Evolutionary conservation across 768 basidiomycete genomes (phyloP).

Genomic region (Psilocybe cyanescens): DNA sequence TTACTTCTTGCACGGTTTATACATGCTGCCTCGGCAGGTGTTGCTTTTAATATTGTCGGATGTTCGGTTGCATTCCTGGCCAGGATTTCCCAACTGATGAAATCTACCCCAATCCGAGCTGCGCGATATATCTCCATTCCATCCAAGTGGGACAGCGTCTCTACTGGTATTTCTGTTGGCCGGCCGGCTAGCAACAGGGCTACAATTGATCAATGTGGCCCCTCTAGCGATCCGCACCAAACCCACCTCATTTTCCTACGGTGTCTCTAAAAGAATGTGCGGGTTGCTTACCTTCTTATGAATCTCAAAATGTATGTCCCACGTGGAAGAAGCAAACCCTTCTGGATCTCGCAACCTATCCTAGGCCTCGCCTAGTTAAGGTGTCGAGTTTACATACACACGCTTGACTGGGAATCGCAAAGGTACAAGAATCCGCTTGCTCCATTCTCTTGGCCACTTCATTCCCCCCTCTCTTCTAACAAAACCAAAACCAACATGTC

Average conservation of each 20-base stretch:
- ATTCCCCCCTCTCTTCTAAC: constrained; percentile 14
- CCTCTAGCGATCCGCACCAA: constrained; percentile 44
- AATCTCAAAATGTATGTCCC: constrained; percentile 31
- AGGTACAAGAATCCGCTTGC: constrained; percentile 20
- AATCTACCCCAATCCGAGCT: background rate
- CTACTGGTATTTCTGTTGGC: background rate
- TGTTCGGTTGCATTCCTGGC: constrained; percentile 1
- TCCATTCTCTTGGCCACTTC: constrained; percentile 9
- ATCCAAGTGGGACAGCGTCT: no score
- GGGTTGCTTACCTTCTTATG: constrained; percentile 21
- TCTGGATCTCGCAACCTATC: constrained; percentile 26
- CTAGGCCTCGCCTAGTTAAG: constrained; percentile 25
- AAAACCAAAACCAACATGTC: constrained; percentile 27
- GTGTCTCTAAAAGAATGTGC: constrained; percentile 30
- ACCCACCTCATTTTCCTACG: constrained; percentile 32
- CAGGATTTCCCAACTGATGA: background rate
- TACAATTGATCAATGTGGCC: constrained; percentile 20
- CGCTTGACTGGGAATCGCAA: constrained; percentile 10
- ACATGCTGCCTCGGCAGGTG: background rate
- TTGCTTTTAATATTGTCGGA: constrained; percentile 2
- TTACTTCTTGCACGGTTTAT: background rate
- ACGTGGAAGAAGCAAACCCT: constrained; percentile 21
- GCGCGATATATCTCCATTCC: background rate
- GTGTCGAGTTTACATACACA: constrained; percentile 29
- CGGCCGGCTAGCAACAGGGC: constrained; percentile 31